A percentile compares a stretch with the other conserved stretches of the same genome.
Evolutionary conservation across 768 basidiomycete species (phyloP).

Genomic region (Albatrellus ellisii): DNA sequence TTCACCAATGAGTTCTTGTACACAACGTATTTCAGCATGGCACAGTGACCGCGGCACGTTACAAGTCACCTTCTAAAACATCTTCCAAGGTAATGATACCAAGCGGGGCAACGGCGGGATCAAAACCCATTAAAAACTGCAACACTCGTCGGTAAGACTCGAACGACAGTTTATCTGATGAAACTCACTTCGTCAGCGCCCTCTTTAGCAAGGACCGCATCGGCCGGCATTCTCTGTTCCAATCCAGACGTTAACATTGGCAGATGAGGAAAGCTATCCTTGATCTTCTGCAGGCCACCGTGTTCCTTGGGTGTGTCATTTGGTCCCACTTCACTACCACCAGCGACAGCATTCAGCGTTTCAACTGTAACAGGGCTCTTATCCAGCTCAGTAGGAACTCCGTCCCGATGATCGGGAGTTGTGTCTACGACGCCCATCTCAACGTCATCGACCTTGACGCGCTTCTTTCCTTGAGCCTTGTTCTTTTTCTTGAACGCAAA

Average conservation of each 20-base stretch:
- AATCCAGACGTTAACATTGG: conserved; percentile 18
- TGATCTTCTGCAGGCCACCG: conserved; percentile 11
- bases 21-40: neutral
- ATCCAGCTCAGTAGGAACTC: conserved; percentile 9
- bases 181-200: conserved; percentile 56
- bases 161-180: neutral
- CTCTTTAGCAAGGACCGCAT: conserved; percentile 68
- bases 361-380: conserved; percentile 4
- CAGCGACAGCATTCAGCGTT: neutral
- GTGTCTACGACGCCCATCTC: no score
- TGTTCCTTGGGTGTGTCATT: neutral
- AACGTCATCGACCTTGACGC: no score
- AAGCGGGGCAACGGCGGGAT: conserved; percentile 71
- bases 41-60: neutral
- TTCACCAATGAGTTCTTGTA: conserved; percentile 82
- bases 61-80: conserved; percentile 62
- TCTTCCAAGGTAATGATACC: conserved; percentile 93
- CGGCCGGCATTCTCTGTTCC: conserved; percentile 83
- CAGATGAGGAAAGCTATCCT: conserved; percentile 17
- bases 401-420: conserved; percentile 21
- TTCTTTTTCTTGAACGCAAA: conserved; percentile 14
- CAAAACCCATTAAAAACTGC: conserved; percentile 71
- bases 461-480: conserved; percentile 12
- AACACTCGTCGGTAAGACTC: neutral
- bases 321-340: neutral